Evolutionary conservation across 257 asterid genomes (phyloP).

Genomic region (Orobanche coerulescens): DNA sequence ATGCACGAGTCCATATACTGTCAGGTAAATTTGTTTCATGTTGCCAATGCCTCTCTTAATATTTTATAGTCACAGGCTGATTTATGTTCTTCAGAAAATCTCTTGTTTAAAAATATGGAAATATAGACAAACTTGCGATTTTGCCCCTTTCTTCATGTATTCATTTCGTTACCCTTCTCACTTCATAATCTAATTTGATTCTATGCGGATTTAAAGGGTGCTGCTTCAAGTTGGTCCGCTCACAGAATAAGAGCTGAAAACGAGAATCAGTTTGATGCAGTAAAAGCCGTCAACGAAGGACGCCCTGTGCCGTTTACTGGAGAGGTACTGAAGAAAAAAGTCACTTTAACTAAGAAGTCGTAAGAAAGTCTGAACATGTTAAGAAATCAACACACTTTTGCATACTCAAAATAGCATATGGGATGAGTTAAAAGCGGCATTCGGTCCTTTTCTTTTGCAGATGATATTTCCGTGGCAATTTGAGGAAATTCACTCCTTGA

Average conservation of each 20-base stretch:
- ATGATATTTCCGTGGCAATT: constrained; percentile 96
- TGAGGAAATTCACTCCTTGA: constrained; percentile 78
- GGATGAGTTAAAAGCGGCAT: background rate
- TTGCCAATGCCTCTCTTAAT: constrained; percentile 9
- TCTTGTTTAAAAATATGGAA: background rate
- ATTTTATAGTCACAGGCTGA: background rate
- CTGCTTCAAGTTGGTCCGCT: constrained; percentile 86
- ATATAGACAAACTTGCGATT: background rate
- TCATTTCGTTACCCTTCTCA: background rate
- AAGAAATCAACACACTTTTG: background rate
- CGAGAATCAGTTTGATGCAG: constrained; percentile 63
- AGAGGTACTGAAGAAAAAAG: constrained; percentile 48
- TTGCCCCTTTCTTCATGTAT: background rate
- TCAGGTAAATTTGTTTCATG: constrained; percentile 48
- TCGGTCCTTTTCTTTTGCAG: constrained; percentile 26
- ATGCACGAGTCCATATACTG: constrained; percentile 91
- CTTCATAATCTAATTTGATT: constrained; percentile 22
- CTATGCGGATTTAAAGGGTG: constrained; percentile 48
- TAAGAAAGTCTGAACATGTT: background rate
- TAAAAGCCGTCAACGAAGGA: constrained; percentile 61
- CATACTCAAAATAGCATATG: background rate
- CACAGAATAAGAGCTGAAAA: constrained; percentile 59
- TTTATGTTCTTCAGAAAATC: background rate
- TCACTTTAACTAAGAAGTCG: constrained; percentile 9
- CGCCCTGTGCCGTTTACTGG: constrained; percentile 79